Base-by-base conservation (phyloP, 768 basidiomycete species). In the Sutorius australiensis region DNA sequence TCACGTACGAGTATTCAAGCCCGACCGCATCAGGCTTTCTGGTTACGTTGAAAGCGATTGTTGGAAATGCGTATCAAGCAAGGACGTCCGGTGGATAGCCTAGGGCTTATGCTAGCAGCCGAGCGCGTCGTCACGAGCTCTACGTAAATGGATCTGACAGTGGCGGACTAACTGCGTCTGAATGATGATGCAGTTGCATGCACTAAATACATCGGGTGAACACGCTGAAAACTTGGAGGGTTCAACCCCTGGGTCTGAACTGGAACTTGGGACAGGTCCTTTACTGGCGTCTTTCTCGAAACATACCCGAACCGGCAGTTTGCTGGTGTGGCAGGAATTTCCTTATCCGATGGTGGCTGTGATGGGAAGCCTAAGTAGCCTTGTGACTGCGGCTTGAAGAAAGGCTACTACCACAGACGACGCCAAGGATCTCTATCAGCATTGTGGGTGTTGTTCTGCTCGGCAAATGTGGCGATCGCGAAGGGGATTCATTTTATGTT, bases 301-400 rank as follows among this genome's bases (percentile, higher is more conserved):
- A 42, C 17, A 39, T 41, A 32, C 21, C 14, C 11, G 16, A 51
- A 2, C 24, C 24, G 24, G 24, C 24, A 24, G 24, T 24, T 24
- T 24, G 24, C 24, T 4, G 24, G 24, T 24, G 24, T 9, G 34
- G 13, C 48, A 17, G 40, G 50, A 13, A 55, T 58, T 62, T 16
- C 63, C 63, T 38, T 51, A 58, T 58, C 21, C 12, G 48, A 54
- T 19, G 0, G 44, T 49, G 50, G 33, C 34, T 43, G 43, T 50
- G 39, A 3, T 3, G 16, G 3, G n/a, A 24, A 11, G 14, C 21
- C 8, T 24, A 24, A 24, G 1, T 39, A 19, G n/a, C 30, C 27
- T 37, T 17, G 21, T 17, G n/a, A 13, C 37, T 9, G 32, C 36
- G 13, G 13, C 45, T 36, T 44, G n/a, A 37, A 10, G 19, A 12